Evolutionary conservation across 2,329 filamentous ascomycete genomes (phyloP), one percentile per base, ranked within the genome.

Genomic region (Xylariaceae sp.): DNA sequence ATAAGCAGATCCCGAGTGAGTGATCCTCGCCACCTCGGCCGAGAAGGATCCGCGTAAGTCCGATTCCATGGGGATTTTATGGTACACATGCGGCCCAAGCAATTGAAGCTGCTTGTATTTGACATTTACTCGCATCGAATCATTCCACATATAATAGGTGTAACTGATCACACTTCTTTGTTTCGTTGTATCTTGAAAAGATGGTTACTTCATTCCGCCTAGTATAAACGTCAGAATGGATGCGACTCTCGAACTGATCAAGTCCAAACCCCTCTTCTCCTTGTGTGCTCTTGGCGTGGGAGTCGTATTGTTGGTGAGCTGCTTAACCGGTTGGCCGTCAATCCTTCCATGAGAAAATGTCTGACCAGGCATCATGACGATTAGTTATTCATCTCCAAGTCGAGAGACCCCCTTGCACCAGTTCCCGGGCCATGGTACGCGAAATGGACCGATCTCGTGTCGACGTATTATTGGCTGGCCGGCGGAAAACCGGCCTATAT

Each of bases 361-460:
- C 32, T 37, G 12, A 11, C 35, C 12, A 11, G 12, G 32, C 32
- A 34, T 12, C 12, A 27, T 7, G 26, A 32, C 26, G 30, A n/a
- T 2, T n/a, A 61, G 59, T 9, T 54, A 3, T 4, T 57, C 27
- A 12, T 45, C 26, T 59, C 47, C 6, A 19, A 8, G 30, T 47
- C 53, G 2, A 51, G 40, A 11, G 55, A 59, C 27, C 60, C 60
- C 31, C 40, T 64, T 31, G 55, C 56, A 2, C 49, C 54, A 9
- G 51, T 64, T 0, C 62, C 62, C 4, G 62, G 62, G 1, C 62
- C 62, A 6, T 64, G 60, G 62, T 59, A 64, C 43, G 29, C 59
- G 1, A 50, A n/a, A 42, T 62, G 51, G 50, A 62, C 59, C 2
- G 47, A 53, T 12, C n/a, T 50, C 2, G 53, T 60, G 5, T 29